Evolutionary conservation across 2,329 filamentous ascomycete genomes (phyloP).

Genomic region (Cladophialophora psammophila): DNA sequence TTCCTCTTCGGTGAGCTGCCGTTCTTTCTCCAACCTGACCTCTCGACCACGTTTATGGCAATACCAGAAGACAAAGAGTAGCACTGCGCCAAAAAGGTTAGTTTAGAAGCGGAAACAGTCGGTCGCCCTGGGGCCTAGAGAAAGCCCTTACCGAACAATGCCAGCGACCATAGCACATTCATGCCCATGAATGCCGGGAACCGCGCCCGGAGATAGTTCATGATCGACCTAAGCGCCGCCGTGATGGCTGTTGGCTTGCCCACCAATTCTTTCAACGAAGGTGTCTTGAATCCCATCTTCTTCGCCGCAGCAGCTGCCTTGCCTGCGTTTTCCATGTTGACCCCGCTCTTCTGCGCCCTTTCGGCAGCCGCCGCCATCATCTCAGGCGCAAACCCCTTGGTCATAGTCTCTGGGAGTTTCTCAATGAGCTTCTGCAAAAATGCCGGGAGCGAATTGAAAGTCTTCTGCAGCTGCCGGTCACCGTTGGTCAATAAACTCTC

Average conservation of each 20-base stretch:
- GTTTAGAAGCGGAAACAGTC: background rate
- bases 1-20: slow-evolving; percentile 56
- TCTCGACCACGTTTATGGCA: slow-evolving; percentile 95
- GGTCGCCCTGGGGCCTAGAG: background rate
- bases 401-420: slow-evolving; percentile 82
- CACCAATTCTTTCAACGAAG: slow-evolving; percentile 78
- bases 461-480: slow-evolving; percentile 69
- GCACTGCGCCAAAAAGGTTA: slow-evolving; percentile 60
- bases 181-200: slow-evolving; percentile 93
- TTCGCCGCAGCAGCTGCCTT: slow-evolving; percentile 66
- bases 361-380: slow-evolving; percentile 80
- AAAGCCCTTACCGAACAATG: slow-evolving; percentile 75
- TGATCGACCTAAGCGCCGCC: slow-evolving; percentile 84
- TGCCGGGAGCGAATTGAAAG: slow-evolving; percentile 72
- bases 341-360: slow-evolving; percentile 65
- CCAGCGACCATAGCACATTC: slow-evolving; percentile 89
- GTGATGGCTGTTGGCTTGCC: slow-evolving; percentile 87
- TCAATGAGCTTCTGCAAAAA: slow-evolving; percentile 88
- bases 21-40: slow-evolving; percentile 73
- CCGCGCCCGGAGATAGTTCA: slow-evolving; percentile 82
- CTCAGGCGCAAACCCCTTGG: slow-evolving; percentile 77
- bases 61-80: slow-evolving; percentile 96
- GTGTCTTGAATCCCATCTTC: slow-evolving; percentile 71
- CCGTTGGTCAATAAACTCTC: slow-evolving; percentile 69
- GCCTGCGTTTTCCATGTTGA: slow-evolving; percentile 62